These are phyloP conservation scores for Friedmanniomyces simplex DNA, from an alignment of 495 filamentous ascomycete species.

Conservation along the genomic window DNA sequence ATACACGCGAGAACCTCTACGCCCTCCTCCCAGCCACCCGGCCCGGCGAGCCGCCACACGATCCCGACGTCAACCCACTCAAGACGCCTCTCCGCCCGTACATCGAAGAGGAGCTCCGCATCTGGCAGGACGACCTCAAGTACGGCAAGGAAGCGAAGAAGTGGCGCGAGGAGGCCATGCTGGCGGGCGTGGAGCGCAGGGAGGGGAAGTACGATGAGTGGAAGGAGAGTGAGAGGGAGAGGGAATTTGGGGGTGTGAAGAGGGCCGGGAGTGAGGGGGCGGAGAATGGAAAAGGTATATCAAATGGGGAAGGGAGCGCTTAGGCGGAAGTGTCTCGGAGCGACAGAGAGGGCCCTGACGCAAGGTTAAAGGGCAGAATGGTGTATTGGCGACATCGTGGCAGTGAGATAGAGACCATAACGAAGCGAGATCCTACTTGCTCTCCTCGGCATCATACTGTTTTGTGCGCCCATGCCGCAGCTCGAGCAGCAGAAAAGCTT, in stretches of 20 bases:
- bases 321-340: not conserved
- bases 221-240: conserved; percentile 54
- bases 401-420: no score
- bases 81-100: conserved; percentile 35
- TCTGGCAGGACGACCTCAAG: conserved; percentile 49
- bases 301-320: not conserved
- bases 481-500: no score
- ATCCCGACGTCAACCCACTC: conserved; percentile 32
- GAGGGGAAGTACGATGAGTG: conserved; percentile 60
- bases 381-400: no score
- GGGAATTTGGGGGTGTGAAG: conserved; percentile 49
- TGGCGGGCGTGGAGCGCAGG: conserved; percentile 51
- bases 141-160: conserved; percentile 52
- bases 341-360: no score
- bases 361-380: no score
- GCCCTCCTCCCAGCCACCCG: conserved; percentile 9
- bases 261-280: not conserved
- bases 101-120: conserved; percentile 45
- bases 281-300: not conserved
- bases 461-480: no score
- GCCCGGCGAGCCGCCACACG: not conserved
- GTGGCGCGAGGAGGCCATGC: conserved; percentile 56
- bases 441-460: no score
- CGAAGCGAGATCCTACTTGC: no score
- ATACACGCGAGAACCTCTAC: conserved; percentile 14